Base-by-base conservation (phyloP, 2,329 filamentous ascomycete genomes). In the Endothia cerciana region DNA sequence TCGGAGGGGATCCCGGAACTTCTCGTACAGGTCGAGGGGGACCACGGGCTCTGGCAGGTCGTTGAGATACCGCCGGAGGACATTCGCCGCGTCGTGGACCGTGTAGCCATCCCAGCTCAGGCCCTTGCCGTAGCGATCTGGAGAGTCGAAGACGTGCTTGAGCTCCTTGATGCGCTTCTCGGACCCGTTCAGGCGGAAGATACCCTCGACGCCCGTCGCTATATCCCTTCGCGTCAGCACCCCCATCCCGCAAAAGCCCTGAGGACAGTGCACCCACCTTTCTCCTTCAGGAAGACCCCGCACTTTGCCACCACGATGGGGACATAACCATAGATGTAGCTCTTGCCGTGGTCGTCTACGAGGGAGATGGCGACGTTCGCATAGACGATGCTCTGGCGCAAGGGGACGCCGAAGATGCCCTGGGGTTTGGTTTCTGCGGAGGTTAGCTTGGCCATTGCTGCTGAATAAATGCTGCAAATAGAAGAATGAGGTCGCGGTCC, bases 91-190 rank as follows among this genome's bases (percentile, higher is more conserved):
- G 84, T 99, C 95, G 78, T 99, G 95, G 51, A 99, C 95, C 0
- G 95, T 99, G 77, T 97, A 99, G 57, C 95, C 95, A 57, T 93
- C 91, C 95, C 95, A 99, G 73, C 97, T 92, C 33, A 99, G 85
- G 19, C 95, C 95, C 79, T 99, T 99, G 63, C 95, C 95, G 77
- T 97, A 99, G 72, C 94, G 87, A 73, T 97, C 93, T 49, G 95
- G 95, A 0, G 94, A 97, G 78, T 98, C 92, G 78, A 99, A 99
- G 3, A 93, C 87, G 36, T 86, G 88, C 77, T 96, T 94, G 38
- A 99, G 86, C 77, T 98, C 95, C 77, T 98, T 99, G 81, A 99
- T 99, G 69, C 95, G 91, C 80, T 97, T 98, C 75, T 97, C 94
- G 43, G 95, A 98, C 60, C 95, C 95, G 75, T 91, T 97, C 53